These are phyloP conservation scores for Talaromyces ruber DNA, from an alignment of 495 filamentous ascomycete genomes.

Conservation along the genomic window DNA sequence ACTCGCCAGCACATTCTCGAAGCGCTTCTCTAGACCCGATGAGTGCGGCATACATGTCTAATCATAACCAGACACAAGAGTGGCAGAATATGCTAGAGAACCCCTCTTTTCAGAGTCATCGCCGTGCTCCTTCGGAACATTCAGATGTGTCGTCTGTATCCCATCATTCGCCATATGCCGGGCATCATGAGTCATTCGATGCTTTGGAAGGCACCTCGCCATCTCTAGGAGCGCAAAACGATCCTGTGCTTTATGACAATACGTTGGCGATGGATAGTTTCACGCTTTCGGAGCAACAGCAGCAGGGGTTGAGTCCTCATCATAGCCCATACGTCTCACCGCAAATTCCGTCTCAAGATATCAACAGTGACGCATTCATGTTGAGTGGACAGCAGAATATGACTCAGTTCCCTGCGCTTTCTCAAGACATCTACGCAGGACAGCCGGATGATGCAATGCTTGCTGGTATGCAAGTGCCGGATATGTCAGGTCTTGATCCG, in stretches of 20 bases:
- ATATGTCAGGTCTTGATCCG: conserved; percentile 42
- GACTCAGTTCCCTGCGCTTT: conserved; percentile 40
- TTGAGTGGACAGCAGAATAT: conserved; percentile 41
- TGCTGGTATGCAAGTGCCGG: conserved; percentile 14
- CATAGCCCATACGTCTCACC: conserved; percentile 84
- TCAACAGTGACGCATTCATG: conserved; percentile 36
- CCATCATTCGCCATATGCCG: conserved; percentile 69
- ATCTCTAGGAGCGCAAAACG: conserved; percentile 63
- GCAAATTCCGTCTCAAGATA: conserved; percentile 63
- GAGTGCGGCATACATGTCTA: conserved; percentile 59
- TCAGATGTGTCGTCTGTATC: conserved; percentile 82
- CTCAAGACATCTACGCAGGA: conserved; percentile 47
- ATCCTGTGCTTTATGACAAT: conserved; percentile 65
- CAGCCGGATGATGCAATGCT: conserved; percentile 20
- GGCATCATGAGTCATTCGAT: conserved; percentile 74
- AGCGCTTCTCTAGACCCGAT: conserved; percentile 75
- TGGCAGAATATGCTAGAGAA: conserved; percentile 61
- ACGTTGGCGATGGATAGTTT: conserved; percentile 71
- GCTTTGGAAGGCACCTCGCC: conserved; percentile 68
- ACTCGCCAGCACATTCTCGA: conserved; percentile 59
- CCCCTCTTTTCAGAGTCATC: conserved; percentile 61
- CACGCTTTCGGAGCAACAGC: conserved; percentile 66
- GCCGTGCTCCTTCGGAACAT: conserved; percentile 80
- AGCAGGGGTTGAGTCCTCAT: conserved; percentile 60
- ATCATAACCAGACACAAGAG: conserved; percentile 46